A percentile compares a stretch with the other conserved stretches of the same genome.
Conservation (phyloP, 164 flowering plant species). For the Echeveria elegans region DNA sequence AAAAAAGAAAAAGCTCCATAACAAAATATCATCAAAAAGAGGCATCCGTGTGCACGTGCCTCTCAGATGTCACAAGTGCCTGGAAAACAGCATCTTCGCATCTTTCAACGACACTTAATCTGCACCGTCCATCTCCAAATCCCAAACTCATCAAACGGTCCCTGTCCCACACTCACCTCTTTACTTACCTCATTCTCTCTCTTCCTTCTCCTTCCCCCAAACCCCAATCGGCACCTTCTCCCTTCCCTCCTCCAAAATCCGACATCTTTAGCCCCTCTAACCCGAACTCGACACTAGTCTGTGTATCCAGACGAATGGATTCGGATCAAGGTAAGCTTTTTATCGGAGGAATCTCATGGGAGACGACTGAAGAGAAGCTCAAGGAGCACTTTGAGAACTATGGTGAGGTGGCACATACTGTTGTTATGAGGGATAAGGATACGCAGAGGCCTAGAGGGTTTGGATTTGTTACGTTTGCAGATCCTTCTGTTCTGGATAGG, state of each 20-base stretch:
- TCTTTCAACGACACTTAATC: neutral
- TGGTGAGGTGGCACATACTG: constrained; percentile 73
- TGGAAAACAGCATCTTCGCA: neutral
- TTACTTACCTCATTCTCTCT: neutral
- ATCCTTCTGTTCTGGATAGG: constrained; percentile 58
- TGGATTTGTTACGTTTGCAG: constrained; percentile 64
- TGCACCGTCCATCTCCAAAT: neutral
- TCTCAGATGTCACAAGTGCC: neutral
- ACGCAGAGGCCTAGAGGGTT: constrained; percentile 66
- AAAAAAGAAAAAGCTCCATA: neutral
- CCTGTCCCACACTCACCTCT: neutral
- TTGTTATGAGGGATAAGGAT: constrained; percentile 70
- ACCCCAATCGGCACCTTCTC: constrained; percentile 1
- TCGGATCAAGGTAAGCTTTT: constrained; percentile 95
- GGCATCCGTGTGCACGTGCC: neutral
- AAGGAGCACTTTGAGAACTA: constrained; percentile 68
- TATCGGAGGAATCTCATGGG: constrained; percentile 98
- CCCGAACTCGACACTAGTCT: neutral
- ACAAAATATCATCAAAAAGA: neutral
- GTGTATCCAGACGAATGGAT: constrained; percentile 40
- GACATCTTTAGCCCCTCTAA: neutral
- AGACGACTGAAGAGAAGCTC: constrained; percentile 70
- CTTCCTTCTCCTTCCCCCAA: neutral
- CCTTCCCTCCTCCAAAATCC: neutral
- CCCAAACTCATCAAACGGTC: neutral